phyloP scores from a whole-genome alignment of 202 grass and related monocot species.

The Panicum virgatum region DNA sequence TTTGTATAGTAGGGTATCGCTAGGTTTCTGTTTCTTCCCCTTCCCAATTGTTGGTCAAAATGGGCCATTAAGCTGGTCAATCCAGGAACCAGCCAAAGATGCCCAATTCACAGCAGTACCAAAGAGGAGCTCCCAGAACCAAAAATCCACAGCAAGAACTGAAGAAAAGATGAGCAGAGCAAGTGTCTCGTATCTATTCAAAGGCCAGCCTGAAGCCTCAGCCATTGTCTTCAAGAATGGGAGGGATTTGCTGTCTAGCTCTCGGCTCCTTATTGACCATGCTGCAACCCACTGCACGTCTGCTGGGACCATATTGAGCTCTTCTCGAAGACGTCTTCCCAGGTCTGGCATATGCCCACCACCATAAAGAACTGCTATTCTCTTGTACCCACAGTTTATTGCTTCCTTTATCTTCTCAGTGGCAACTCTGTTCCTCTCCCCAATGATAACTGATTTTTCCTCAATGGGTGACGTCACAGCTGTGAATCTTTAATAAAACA shows the following conservation, averaged over 20 bases:
- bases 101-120: slow-evolving; percentile 49
- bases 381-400: slow-evolving; percentile 65
- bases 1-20: slow-evolving; percentile 13
- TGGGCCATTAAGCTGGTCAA: slow-evolving; percentile 35
- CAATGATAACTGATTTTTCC: slow-evolving; percentile 88
- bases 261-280: slow-evolving; percentile 77
- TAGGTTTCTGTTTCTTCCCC: not conserved
- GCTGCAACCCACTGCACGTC: slow-evolving; percentile 83
- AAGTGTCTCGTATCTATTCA: slow-evolving; percentile 79
- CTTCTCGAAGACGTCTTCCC: slow-evolving; percentile 65
- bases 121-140: slow-evolving; percentile 86
- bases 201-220: slow-evolving; percentile 66
- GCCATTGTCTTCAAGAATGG: slow-evolving; percentile 74
- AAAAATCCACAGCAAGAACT: slow-evolving; percentile 80
- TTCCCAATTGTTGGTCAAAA: slow-evolving; percentile 27
- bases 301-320: slow-evolving; percentile 74
- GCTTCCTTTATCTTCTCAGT: slow-evolving; percentile 69
- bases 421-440: slow-evolving; percentile 91
- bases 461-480: slow-evolving; percentile 53
- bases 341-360: slow-evolving; percentile 96
- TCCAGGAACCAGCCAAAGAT: slow-evolving; percentile 67
- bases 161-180: slow-evolving; percentile 78
- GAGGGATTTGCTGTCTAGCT: slow-evolving; percentile 56
- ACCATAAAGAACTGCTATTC: slow-evolving; percentile 86
- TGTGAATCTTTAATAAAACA: slow-evolving; percentile 50